Evolutionary conservation across 805 yeast species (phyloP).

Genomic region (Saturnispora galanensis): DNA sequence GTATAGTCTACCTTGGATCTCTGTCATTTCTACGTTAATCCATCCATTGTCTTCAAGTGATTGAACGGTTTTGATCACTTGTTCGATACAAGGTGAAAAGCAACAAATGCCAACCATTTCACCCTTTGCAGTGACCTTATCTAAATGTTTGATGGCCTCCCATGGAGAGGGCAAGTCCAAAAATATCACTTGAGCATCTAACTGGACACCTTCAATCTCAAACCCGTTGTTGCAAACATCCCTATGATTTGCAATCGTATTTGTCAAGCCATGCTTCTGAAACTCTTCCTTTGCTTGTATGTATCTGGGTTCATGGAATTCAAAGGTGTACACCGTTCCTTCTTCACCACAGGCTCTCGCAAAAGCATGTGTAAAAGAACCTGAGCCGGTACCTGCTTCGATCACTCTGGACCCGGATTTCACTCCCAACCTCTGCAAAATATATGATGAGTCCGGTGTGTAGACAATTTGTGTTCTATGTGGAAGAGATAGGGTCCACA

Average conservation of each 20-base stretch:
- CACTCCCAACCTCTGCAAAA: constrained; percentile 71
- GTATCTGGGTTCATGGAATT: constrained; percentile 81
- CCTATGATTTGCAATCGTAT: constrained; percentile 68
- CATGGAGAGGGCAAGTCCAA: constrained; percentile 95
- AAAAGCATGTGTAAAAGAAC: constrained; percentile 87
- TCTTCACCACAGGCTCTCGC: constrained; percentile 58
- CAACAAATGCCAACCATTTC: constrained; percentile 72
- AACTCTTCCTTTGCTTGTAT: constrained; percentile 74
- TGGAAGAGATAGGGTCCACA: constrained; percentile 93
- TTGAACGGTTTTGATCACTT: constrained; percentile 78
- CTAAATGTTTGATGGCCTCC: constrained; percentile 79
- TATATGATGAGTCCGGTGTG: constrained; percentile 89
- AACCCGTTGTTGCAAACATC: constrained; percentile 92
- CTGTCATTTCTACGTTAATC: constrained; percentile 85
- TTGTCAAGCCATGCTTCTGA: constrained; percentile 52
- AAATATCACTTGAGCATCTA: constrained; percentile 70
- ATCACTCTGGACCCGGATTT: constrained; percentile 69
- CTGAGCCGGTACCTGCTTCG: constrained; percentile 98
- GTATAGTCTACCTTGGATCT: constrained; percentile 70
- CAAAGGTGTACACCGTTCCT: constrained; percentile 75
- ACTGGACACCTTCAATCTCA: constrained; percentile 30
- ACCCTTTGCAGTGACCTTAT: constrained; percentile 42
- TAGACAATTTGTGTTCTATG: constrained; percentile 97
- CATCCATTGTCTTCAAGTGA: constrained; percentile 70
- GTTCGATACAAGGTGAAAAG: constrained; percentile 96